A percentile compares a stretch with the other conserved stretches of the same genome.
phyloP scores from a whole-genome alignment of 345 rosid species.

The Camelina laxa region DNA sequence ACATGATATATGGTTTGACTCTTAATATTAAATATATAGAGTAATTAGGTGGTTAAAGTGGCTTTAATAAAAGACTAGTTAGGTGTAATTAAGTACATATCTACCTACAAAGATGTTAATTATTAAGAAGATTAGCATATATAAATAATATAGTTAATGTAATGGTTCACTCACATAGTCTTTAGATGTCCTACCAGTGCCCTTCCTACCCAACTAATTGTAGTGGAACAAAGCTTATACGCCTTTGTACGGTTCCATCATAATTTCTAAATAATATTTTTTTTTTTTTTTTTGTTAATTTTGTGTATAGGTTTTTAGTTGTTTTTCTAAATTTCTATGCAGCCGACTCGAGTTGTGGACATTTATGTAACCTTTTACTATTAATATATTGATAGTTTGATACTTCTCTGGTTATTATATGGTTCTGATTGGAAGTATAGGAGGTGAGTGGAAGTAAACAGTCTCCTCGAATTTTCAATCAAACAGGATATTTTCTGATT shows the following conservation, averaged over 20 bases:
- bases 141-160: slow-evolving; percentile 1
- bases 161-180: background rate
- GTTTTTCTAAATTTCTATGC: background rate
- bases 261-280: background rate
- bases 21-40: slow-evolving; percentile 9
- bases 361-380: background rate
- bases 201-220: slow-evolving; percentile 36
- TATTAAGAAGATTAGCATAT: background rate
- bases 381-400: background rate
- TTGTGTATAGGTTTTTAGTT: background rate
- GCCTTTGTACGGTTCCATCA: slow-evolving; percentile 14
- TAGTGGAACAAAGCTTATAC: slow-evolving; percentile 31
- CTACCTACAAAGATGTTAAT: background rate
- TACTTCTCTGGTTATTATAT: background rate
- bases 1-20: slow-evolving; percentile 25
- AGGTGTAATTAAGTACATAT: slow-evolving; percentile 23
- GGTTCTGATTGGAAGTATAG: background rate
- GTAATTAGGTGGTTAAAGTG: slow-evolving; percentile 28
- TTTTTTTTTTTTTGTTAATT: background rate
- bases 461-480: background rate
- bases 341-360: slow-evolving; percentile 20
- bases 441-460: background rate
- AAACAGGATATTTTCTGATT: background rate
- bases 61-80: slow-evolving; percentile 36
- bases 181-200: slow-evolving; percentile 33